phyloP scores from a whole-genome alignment of 345 rosid species.

The Eucalyptus pauciflora region DNA sequence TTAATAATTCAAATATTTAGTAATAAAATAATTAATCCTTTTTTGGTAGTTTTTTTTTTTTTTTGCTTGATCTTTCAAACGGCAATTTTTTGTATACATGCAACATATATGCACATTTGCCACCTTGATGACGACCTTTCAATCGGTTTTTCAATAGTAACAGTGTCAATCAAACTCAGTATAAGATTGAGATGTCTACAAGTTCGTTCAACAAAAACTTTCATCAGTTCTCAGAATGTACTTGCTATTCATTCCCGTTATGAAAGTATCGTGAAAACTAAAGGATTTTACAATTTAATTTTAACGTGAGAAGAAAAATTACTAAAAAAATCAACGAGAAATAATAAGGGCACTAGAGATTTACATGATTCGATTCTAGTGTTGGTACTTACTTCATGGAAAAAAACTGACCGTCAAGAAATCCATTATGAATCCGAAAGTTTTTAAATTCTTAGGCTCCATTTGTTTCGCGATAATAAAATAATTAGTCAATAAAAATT shows the following conservation, averaged over 20 bases:
- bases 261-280: background rate
- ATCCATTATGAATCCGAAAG: background rate
- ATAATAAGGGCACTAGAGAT: background rate
- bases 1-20: background rate
- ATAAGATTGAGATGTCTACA: background rate
- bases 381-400: background rate
- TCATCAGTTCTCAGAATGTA: background rate
- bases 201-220: background rate
- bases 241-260: background rate
- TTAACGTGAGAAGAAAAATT: background rate
- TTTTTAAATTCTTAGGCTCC: background rate
- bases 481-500: no score
- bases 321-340: background rate
- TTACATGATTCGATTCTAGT: background rate
- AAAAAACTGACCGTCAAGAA: accelerated
- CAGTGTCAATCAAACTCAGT: background rate
- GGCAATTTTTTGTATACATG: background rate
- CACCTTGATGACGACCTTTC: background rate
- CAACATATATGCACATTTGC: background rate
- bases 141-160: background rate
- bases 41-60: no score
- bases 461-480: no score
- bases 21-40: background rate
- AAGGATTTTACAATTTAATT: background rate
- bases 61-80: background rate